Evolutionary conservation across 352 stramenopile species (phyloP).

Genomic region (Phytophthora pisi): DNA sequence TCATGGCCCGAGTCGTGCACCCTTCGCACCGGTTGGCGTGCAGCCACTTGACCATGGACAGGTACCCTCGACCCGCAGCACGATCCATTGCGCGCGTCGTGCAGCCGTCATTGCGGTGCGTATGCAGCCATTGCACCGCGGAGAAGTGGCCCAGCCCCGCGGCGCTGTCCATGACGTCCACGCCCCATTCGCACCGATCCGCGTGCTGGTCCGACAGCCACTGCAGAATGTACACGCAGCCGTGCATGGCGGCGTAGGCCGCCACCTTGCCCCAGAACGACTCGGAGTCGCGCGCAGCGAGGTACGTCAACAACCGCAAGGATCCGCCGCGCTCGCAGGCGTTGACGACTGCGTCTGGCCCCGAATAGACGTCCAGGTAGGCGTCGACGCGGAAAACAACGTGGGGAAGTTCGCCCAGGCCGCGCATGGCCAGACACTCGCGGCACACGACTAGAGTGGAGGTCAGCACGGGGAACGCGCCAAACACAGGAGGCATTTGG

Average conservation of each 20-base stretch:
- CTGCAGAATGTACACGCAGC: conserved; percentile 17
- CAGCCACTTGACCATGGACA: conserved; percentile 13
- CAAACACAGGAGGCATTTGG: neutral
- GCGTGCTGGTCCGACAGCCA: conserved; percentile 16
- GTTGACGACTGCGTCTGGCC: neutral
- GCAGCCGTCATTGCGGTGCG: conserved; percentile 1
- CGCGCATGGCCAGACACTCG: conserved; percentile 4
- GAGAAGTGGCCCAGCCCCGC: conserved; percentile 4
- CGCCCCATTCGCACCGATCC: conserved; percentile 12
- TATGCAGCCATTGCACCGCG: conserved; percentile 8
- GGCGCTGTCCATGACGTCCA: conserved; percentile 10
- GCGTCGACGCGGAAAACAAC: conserved; percentile 4
- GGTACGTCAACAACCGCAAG: conserved; percentile 10
- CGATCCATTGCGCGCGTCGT: conserved; percentile 8
- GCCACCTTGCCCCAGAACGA: conserved; percentile 10
- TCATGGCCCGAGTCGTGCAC: conserved; percentile 10
- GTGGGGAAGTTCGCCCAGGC: conserved; percentile 5
- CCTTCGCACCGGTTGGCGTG: conserved; percentile 9
- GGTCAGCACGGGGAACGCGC: conserved; percentile 5
- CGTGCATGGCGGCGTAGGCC: conserved; percentile 10
- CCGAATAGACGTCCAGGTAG: conserved; percentile 7
- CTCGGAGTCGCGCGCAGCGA: conserved; percentile 9
- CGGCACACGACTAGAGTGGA: conserved; percentile 12
- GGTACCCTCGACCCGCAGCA: conserved; percentile 3
- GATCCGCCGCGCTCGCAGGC: conserved; percentile 8